Evolutionary conservation across 352 stramenopile genomes (phyloP), one percentile per base, ranked within the genome.

Genomic region (Phytophthora cactorum): DNA sequence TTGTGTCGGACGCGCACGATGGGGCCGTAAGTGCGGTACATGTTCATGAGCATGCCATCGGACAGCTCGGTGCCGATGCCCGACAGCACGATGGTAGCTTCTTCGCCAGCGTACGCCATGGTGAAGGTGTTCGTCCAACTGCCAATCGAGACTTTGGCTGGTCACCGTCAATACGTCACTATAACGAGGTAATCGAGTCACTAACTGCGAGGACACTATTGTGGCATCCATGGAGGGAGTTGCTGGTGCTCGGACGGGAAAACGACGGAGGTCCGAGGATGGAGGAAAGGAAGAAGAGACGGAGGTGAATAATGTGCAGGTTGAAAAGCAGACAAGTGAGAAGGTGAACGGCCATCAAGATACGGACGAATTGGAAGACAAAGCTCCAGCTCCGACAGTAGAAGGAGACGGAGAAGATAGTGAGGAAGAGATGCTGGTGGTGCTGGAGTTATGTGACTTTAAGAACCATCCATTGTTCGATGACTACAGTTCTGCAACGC

Each of bases 391-490:
- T 28, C 12, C 12, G 25, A 12, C 34, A 56, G 34, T 22, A 65
- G 53, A 60, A 49, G 43, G 27, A 39, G 31, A 34, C 6, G 32
- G 36, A 5, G 56, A 76, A 2, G 62, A 82, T 2, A 78, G 77
- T 5, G 80, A 90, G 14, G 85, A 93, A 9, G 85, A 93, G 46
- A 74, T 81, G 38, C 62, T 92, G 25, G 82, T 93, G 11, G 84
- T 91, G 58, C 59, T 93, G 67, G 86, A 93, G 64, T 69, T 93
- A 1, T 82, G 75, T 44, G 86, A 93, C 59, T 92, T 93, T 53
- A 92, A 91, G 72, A 90, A 93, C 58, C 86, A 93, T 45, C 82
- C 86, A 29, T 77, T 93, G 29, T 74, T 93, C 39, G 80, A 92
- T 54, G 84, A 91, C 66, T 88, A 91, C 73, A 78, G 65, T 11